These are phyloP conservation scores for Coniochaeta sp. DNA, from an alignment of 2,329 filamentous ascomycete species.

Conservation along the genomic window DNA sequence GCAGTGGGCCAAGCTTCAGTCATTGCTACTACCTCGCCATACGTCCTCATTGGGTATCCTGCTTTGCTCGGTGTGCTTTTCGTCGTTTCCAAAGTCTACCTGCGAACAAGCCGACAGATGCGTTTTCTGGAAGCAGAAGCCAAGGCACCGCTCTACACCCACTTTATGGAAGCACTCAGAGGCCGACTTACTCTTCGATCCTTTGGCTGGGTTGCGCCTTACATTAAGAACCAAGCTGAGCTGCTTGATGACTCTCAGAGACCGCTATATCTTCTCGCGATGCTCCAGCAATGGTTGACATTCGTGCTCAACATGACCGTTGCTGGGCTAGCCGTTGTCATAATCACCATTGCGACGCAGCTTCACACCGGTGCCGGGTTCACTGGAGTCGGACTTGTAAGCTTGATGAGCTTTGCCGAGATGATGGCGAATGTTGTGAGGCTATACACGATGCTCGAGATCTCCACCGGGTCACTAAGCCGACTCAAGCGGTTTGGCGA, in stretches of 20 bases:
- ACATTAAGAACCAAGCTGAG: constrained; percentile 31
- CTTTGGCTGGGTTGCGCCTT: constrained; percentile 39
- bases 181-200: constrained; percentile 46
- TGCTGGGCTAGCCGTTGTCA: constrained; percentile 32
- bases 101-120: constrained; percentile 50
- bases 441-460: constrained; percentile 18
- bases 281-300: constrained; percentile 47
- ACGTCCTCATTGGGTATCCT: constrained; percentile 33
- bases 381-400: constrained; percentile 25
- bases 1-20: constrained; percentile 14
- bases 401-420: constrained; percentile 22
- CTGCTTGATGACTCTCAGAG: constrained; percentile 45
- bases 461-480: constrained; percentile 21
- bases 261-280: constrained; percentile 46
- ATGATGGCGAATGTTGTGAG: constrained; percentile 15
- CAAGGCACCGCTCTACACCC: constrained; percentile 44
- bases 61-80: constrained; percentile 37
- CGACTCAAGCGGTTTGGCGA: constrained; percentile 17
- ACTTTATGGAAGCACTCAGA: constrained; percentile 45
- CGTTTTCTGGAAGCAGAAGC: constrained; percentile 39
- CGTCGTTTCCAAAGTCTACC: constrained; percentile 44
- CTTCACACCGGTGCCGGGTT: constrained; percentile 22
- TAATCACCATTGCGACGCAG: constrained; percentile 38
- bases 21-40: constrained; percentile 12
- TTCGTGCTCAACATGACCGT: constrained; percentile 40